Percentiles rank a stretch among this genome's conserved stretches.
Evolutionary conservation across 1,139 yeast species (phyloP).

Genomic region (Yamadazyma diospyri): DNA sequence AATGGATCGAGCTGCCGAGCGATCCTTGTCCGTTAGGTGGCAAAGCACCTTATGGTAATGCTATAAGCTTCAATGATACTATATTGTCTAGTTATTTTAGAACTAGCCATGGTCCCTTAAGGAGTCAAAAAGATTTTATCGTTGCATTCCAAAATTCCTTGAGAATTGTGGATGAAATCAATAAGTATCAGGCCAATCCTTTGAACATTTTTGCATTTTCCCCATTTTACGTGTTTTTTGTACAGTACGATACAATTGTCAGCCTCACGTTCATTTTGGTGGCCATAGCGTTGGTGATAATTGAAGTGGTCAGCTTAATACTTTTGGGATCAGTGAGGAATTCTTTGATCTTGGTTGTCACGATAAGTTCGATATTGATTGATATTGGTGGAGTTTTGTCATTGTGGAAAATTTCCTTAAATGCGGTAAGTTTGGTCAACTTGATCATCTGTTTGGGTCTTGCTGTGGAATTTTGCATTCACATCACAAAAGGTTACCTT

Average conservation of each 20-base stretch:
- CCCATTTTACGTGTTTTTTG: constrained; percentile 88
- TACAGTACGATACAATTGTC: constrained; percentile 72
- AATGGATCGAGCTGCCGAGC: constrained; percentile 84
- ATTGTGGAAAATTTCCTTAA: constrained; percentile 69
- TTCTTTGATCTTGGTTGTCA: constrained; percentile 52
- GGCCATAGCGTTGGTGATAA: constrained; percentile 50
- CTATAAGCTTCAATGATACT: constrained; percentile 45
- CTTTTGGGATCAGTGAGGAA: constrained; percentile 67
- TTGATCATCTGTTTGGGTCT: constrained; percentile 86
- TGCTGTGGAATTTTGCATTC: constrained; percentile 90
- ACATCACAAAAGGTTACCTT: constrained; percentile 76
- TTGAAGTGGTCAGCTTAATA: constrained; percentile 52
- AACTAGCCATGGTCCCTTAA: constrained; percentile 74
- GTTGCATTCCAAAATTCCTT: constrained; percentile 71
- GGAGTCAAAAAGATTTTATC: constrained; percentile 83
- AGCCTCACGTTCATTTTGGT: constrained; percentile 54
- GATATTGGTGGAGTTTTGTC: constrained; percentile 82
- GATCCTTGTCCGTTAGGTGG: constrained; percentile 97
- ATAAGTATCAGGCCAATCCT: constrained; percentile 26
- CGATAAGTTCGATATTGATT: constrained; percentile 62
- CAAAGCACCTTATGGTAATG: constrained; percentile 78
- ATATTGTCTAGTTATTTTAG: constrained; percentile 68
- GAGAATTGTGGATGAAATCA: constrained; percentile 62
- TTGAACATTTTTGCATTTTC: constrained; percentile 82
- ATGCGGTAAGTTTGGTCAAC: constrained; percentile 88